phyloP scores from a whole-genome alignment of 139 green algal genomes.

The Eudorina sp. region DNA sequence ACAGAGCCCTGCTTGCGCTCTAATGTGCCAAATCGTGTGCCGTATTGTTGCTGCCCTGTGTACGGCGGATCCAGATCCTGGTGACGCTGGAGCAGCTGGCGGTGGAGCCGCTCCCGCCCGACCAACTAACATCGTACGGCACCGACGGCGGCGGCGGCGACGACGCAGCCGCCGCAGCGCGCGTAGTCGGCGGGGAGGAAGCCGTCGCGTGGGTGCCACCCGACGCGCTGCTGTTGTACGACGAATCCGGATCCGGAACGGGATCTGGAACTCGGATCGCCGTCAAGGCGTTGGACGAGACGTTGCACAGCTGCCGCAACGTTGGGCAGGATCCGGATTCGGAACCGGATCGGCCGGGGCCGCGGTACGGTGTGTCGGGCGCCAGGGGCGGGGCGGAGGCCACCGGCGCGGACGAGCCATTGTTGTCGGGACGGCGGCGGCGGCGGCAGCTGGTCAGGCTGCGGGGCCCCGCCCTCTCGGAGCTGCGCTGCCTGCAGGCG shows the following conservation, averaged over 20 bases:
- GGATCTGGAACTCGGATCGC: not conserved
- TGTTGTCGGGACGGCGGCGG: too few species aligned
- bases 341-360: slow-evolving; percentile 8
- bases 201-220: slow-evolving; percentile 10
- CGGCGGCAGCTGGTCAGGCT: not conserved
- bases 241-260: not conserved
- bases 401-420: too few species aligned
- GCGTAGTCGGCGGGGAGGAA: not conserved
- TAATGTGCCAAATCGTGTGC: too few species aligned
- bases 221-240: slow-evolving; percentile 19
- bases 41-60: not conserved
- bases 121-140: not conserved
- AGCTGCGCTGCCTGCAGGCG: slow-evolving; percentile 31
- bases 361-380: not conserved
- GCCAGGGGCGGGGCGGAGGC: not conserved
- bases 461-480: slow-evolving; percentile 3
- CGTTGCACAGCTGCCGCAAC: slow-evolving; percentile 12
- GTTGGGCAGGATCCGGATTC: not conserved
- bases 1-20: too few species aligned
- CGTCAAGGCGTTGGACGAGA: slow-evolving; percentile 18
- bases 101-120: not conserved
- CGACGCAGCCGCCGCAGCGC: not conserved
- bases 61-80: not conserved
- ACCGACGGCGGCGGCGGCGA: not conserved
- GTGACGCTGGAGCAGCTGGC: not conserved